Evolutionary conservation across 2,329 filamentous ascomycete species (phyloP).

Genomic region (Diaporthe citriasiana): DNA sequence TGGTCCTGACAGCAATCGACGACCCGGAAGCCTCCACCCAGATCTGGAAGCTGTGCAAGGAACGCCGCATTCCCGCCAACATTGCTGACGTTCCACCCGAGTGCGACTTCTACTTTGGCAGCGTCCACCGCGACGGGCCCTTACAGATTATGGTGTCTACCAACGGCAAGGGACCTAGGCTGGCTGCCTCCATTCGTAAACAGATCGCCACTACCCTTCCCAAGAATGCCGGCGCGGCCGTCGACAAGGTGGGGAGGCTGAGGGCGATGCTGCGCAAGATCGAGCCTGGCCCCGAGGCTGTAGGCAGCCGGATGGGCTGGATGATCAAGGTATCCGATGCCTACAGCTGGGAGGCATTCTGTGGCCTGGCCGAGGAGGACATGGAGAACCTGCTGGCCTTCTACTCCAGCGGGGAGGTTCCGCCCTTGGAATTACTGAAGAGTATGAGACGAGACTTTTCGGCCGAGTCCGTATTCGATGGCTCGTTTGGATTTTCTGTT

Average conservation of each 20-base stretch:
- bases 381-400: slow-evolving; percentile 87
- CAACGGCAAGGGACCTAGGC: slow-evolving; percentile 93
- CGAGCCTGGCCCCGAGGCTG: slow-evolving; percentile 79
- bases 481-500: slow-evolving; percentile 71
- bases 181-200: slow-evolving; percentile 88
- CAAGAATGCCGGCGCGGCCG: slow-evolving; percentile 84
- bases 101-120: slow-evolving; percentile 99
- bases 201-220: slow-evolving; percentile 85
- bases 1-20: slow-evolving; percentile 95
- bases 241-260: slow-evolving; percentile 85
- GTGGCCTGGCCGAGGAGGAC: slow-evolving; percentile 83
- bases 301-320: slow-evolving; percentile 92
- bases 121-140: slow-evolving; percentile 93
- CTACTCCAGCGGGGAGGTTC: slow-evolving; percentile 72
- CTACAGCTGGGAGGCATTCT: slow-evolving; percentile 88
- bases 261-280: slow-evolving; percentile 83
- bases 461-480: slow-evolving; percentile 68
- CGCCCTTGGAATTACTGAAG: slow-evolving; percentile 67
- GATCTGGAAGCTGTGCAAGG: slow-evolving; percentile 95
- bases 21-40: slow-evolving; percentile 90
- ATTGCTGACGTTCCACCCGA: slow-evolving; percentile 97
- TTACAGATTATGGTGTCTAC: slow-evolving; percentile 99
- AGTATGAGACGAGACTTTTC: slow-evolving; percentile 64
- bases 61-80: slow-evolving; percentile 87
- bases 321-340: slow-evolving; percentile 93